A percentile compares a stretch with the other conserved stretches of the same genome.
Evolutionary conservation across 345 rosid species (phyloP).

Genomic region (Eucalyptus viminalis): DNA sequence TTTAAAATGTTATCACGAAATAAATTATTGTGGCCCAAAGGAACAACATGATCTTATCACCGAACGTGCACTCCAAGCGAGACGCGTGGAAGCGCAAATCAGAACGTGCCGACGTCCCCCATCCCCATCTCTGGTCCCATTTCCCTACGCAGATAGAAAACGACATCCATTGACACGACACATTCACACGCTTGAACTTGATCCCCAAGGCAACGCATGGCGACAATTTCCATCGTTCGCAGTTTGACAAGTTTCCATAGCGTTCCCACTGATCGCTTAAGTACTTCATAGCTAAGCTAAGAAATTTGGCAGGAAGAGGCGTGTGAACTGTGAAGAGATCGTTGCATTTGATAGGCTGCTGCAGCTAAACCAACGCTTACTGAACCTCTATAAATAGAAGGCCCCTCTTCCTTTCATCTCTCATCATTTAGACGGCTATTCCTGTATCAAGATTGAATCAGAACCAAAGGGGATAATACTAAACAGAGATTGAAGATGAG

Average conservation of each 20-base stretch:
- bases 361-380: neutral
- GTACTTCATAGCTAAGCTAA: neutral
- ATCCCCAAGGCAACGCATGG: neutral
- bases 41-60: neutral
- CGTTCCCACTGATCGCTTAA: neutral
- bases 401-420: accelerated
- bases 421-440: neutral
- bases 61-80: neutral
- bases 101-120: neutral
- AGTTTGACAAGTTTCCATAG: neutral
- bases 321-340: neutral
- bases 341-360: neutral
- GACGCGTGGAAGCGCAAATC: neutral
- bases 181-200: neutral
- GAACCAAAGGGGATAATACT: neutral
- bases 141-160: neutral
- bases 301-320: neutral
- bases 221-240: neutral
- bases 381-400: neutral
- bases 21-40: neutral
- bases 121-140: neutral
- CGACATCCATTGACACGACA: neutral
- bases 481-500: neutral
- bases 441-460: neutral
- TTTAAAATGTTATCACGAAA: neutral